Evolutionary conservation across 352 stramenopile species (phyloP).

Genomic region (Globisporangium alternatum): DNA sequence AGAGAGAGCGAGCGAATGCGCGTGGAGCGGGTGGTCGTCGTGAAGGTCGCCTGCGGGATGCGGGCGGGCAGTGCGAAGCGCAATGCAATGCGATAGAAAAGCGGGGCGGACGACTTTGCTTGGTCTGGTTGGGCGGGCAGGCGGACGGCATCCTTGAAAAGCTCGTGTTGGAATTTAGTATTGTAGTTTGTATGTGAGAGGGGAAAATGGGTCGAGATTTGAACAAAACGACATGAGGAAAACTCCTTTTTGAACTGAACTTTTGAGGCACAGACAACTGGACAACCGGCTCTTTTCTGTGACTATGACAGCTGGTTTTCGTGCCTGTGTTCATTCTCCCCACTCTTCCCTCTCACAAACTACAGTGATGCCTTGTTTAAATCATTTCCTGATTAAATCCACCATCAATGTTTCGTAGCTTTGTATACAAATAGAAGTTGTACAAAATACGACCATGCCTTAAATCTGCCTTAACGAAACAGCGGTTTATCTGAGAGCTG

Average conservation of each 20-base stretch:
- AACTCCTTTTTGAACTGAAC: constrained; percentile 3
- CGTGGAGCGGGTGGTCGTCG: neutral
- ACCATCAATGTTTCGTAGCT: too few relatives aligned
- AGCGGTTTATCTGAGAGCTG: too few relatives aligned
- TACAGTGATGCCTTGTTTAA: neutral
- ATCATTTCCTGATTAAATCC: neutral
- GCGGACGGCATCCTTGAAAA: neutral
- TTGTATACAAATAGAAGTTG: too few relatives aligned
- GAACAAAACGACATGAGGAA: neutral
- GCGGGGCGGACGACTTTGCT: neutral
- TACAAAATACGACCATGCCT: too few relatives aligned
- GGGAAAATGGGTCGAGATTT: neutral
- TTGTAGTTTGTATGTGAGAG: neutral
- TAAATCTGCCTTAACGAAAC: too few relatives aligned
- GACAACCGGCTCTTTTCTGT: constrained; percentile 9
- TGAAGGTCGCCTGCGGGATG: neutral
- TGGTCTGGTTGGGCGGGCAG: neutral
- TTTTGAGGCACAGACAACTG: neutral
- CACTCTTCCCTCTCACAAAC: neutral
- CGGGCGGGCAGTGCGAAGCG: neutral
- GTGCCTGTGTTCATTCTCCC: neutral
- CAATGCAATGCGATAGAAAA: neutral
- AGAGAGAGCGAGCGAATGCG: neutral
- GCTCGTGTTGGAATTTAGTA: neutral
- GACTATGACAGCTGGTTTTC: neutral